phyloP scores from a whole-genome alignment of 331 rosid species.

The Spiraea crenata region DNA sequence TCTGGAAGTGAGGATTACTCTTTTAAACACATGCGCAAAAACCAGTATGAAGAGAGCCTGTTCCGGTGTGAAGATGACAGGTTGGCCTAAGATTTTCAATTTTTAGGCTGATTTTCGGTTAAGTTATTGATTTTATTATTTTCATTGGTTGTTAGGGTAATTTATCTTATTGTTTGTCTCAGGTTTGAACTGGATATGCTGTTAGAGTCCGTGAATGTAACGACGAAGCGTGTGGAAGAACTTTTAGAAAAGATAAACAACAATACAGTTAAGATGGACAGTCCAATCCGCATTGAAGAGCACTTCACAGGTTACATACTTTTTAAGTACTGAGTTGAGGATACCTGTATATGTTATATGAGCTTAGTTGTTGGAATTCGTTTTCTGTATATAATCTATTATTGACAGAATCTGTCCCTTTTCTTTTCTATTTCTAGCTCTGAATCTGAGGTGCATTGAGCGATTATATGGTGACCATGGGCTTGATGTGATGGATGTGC shows the following conservation, averaged over 20 bases:
- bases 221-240: conserved; percentile 90
- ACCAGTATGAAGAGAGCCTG: conserved; percentile 98
- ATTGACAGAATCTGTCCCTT: conserved; percentile 29
- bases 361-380: conserved; percentile 17
- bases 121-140: conserved; percentile 10
- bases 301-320: conserved; percentile 73
- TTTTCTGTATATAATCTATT: conserved; percentile 16
- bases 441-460: conserved; percentile 91
- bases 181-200: conserved; percentile 99
- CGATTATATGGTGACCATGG: conserved; percentile 98
- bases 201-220: conserved; percentile 88
- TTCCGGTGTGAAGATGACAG: conserved; percentile 99
- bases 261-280: conserved; percentile 61
- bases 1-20: conserved; percentile 99
- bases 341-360: conserved; percentile 12
- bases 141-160: conserved; percentile 18
- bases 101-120: background rate
- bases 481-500: conserved; percentile 90
- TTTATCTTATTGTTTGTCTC: conserved; percentile 31
- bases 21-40: conserved; percentile 99
- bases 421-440: conserved; percentile 48
- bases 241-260: conserved; percentile 78
- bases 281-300: conserved; percentile 72
- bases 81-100: conserved; percentile 36
- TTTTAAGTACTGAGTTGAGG: conserved; percentile 21